Conservation (phyloP, 2,329 filamentous ascomycete genomes). For the Nannizzia gypsea region DNA sequence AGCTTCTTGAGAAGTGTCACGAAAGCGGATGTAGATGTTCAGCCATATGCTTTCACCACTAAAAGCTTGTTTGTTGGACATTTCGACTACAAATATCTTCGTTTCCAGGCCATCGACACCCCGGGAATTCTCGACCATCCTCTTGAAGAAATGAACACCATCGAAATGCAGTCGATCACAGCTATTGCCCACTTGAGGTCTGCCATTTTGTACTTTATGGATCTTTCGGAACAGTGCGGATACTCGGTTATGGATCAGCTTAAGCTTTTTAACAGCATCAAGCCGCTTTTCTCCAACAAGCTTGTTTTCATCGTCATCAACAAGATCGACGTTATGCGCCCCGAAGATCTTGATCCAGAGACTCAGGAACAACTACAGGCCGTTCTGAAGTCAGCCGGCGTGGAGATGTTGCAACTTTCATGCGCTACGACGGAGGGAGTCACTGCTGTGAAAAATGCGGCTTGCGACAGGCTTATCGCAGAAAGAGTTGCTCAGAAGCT, state of each 20-base stretch:
- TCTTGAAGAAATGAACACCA: conserved; percentile 98
- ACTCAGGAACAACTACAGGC: conserved; percentile 65
- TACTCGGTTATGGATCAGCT: conserved; percentile 90
- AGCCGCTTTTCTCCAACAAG: conserved; percentile 94
- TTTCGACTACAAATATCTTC: conserved; percentile 90
- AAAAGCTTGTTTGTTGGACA: conserved; percentile 96
- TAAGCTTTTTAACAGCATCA: conserved; percentile 89
- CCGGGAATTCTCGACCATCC: conserved; percentile 97
- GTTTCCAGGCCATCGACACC: conserved; percentile 90
- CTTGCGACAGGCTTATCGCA: conserved; percentile 83
- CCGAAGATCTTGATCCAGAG: conserved; percentile 73
- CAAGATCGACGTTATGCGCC: conserved; percentile 88
- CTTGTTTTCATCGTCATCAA: conserved; percentile 94
- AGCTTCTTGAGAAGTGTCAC: conserved; percentile 89
- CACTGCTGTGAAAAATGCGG: conserved; percentile 87
- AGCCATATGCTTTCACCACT: conserved; percentile 97
- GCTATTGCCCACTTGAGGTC: conserved; percentile 93
- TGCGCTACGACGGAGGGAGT: conserved; percentile 93
- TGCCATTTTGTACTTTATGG: conserved; percentile 96
- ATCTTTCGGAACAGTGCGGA: conserved; percentile 90
- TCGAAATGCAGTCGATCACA: conserved; percentile 98
- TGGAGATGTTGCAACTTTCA: conserved; percentile 84
- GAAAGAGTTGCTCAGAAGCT: conserved; percentile 92
- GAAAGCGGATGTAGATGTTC: conserved; percentile 87
- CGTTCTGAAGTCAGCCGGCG: conserved; percentile 74